Evolutionary conservation across 83 land plant species (phyloP).

Genomic region (Picea abies): DNA sequence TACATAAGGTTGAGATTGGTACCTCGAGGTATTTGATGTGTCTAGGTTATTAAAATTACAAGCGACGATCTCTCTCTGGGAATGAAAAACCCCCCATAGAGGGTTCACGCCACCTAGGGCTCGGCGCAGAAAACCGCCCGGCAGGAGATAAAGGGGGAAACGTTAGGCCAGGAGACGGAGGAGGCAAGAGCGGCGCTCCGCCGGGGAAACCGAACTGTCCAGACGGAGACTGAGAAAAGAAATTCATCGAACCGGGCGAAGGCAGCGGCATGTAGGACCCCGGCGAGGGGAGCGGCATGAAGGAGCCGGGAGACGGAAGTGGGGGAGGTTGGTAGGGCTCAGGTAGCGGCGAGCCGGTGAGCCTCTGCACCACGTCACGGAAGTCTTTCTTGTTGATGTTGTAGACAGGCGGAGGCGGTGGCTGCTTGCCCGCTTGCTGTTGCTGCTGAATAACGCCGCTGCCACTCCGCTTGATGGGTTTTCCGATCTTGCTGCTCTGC

Average conservation of each 20-base stretch:
- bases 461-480: no score
- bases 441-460: not conserved
- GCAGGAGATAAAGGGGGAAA: slow-evolving; percentile 48
- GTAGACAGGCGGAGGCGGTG: slow-evolving; percentile 74
- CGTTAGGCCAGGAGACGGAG: slow-evolving; percentile 44
- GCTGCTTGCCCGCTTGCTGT: slow-evolving; percentile 24
- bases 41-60: not conserved
- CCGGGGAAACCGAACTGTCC: slow-evolving; percentile 60
- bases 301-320: slow-evolving; percentile 52
- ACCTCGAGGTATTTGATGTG: no score
- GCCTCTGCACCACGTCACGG: slow-evolving; percentile 61
- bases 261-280: slow-evolving; percentile 45
- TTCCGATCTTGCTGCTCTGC: no score
- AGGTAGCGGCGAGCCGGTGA: slow-evolving; percentile 63
- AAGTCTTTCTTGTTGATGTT: slow-evolving; percentile 83
- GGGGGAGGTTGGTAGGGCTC: slow-evolving; percentile 34
- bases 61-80: slow-evolving; percentile 5
- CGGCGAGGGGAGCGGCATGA: slow-evolving; percentile 49
- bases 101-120: slow-evolving; percentile 63
- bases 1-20: not conserved
- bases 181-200: slow-evolving; percentile 50
- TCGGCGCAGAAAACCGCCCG: slow-evolving; percentile 32
- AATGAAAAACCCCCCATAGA: not conserved
- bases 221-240: slow-evolving; percentile 40
- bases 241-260: slow-evolving; percentile 24